Evolutionary conservation across 1,284 basidiomycete species (phyloP), one percentile per base, ranked within the genome.

Genomic region (Boletus holoroseus): DNA sequence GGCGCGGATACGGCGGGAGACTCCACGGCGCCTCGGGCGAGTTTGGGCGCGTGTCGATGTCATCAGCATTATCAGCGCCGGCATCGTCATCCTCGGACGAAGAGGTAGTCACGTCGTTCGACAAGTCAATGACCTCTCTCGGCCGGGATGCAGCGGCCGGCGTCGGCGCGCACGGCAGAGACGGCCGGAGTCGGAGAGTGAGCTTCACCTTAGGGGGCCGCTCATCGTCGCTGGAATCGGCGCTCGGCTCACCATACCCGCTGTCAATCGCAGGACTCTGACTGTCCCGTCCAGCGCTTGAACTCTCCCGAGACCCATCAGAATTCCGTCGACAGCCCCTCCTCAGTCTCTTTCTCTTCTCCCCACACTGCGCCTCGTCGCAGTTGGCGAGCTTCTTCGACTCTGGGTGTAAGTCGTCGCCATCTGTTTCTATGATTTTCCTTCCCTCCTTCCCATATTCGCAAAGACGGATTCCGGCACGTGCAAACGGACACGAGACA

Each of bases 401-500:
- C 6, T 49, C 56, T 34, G 56, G 59, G 26, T 62, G 62, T 38
- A 56, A 55, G 12, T 47, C 52, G 5, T 55, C 46, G 13, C 9
- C 48, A 36, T 20, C 28, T 30, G 51, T 49, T 37, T 41, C 59
- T 30, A 36, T 16, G 24, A 64, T 64, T 9, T 61, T 61, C 59
- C 68, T 76, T 36, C 76, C 77, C 54, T 74, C 70, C 60, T 80
- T 77, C 18, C 70, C 73, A 62, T 85, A 86, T 42, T 87, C 80
- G 62, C 77, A 83, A 5, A 87, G 72, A 30, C 79, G 75, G 39
- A 88, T 83, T n/a, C 83, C 82, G 2, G 76, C 81, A 51, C 81
- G 74, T 8, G 81, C 70, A 63, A 88, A 88, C 3, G 85, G 85
- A 66, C 85, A 88, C 0, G 82, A 80, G 8, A 81, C 78, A 36